Percentiles rank a stretch among this genome's conserved stretches.
These are phyloP conservation scores for Amaranthus hypochondriacus DNA, from an alignment of 148 eudicot species.

Conservation along the genomic window DNA sequence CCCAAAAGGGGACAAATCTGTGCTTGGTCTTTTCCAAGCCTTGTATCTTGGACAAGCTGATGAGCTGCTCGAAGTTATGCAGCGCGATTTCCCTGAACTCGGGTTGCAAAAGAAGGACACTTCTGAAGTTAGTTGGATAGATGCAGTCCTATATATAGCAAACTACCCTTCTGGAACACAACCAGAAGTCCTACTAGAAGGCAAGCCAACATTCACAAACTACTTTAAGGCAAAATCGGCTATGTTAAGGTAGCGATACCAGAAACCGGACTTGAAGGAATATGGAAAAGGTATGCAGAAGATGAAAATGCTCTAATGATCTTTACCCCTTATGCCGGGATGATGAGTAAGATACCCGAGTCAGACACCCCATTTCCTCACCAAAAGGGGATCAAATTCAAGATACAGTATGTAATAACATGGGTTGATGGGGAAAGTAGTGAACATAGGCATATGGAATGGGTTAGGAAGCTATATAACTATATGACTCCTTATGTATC, in stretches of 20 bases:
- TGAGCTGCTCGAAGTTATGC: slow-evolving; percentile 18
- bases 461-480: slow-evolving; percentile 5
- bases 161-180: slow-evolving; percentile 24
- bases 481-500: slow-evolving; percentile 17
- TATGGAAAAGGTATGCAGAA: slow-evolving; percentile 25
- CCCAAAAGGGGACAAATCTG: slow-evolving; percentile 25
- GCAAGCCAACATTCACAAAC: slow-evolving; percentile 22
- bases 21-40: slow-evolving; percentile 27
- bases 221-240: slow-evolving; percentile 31
- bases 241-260: slow-evolving; percentile 18
- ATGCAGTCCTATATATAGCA: slow-evolving; percentile 26
- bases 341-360: slow-evolving; percentile 28
- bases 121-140: slow-evolving; percentile 31
- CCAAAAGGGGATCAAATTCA: slow-evolving; percentile 24
- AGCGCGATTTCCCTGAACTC: slow-evolving; percentile 26
- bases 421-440: slow-evolving; percentile 24
- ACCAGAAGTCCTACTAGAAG: slow-evolving; percentile 24
- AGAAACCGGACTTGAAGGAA: slow-evolving; percentile 22
- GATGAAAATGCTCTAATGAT: slow-evolving; percentile 28
- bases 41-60: slow-evolving; percentile 24
- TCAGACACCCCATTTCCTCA: slow-evolving; percentile 34
- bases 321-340: slow-evolving; percentile 29
- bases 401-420: slow-evolving; percentile 24
- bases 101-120: slow-evolving; percentile 20
- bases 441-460: slow-evolving; percentile 26